phyloP scores from a whole-genome alignment of 331 rosid species.

The Ulmus americana region DNA sequence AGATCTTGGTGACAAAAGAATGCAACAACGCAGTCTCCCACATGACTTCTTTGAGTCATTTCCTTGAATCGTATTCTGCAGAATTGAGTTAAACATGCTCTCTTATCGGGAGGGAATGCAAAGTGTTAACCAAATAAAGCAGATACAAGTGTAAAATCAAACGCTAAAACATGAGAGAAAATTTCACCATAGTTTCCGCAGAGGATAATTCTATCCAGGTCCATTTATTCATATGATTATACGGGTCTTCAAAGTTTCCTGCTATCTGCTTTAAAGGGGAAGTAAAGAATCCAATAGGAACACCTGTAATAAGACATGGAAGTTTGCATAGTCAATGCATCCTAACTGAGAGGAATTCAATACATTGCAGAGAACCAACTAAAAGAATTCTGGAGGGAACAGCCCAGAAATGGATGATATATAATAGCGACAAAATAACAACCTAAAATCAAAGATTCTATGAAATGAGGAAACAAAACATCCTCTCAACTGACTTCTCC shows the following conservation, averaged over 20 bases:
- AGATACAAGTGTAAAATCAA: constrained; percentile 4
- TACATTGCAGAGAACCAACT: not conserved
- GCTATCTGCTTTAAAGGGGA: constrained; percentile 61
- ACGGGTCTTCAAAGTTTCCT: constrained; percentile 38
- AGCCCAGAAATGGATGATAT: not conserved
- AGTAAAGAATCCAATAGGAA: constrained; percentile 70
- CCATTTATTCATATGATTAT: constrained; percentile 36
- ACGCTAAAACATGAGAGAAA: constrained; percentile 1
- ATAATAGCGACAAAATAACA: not conserved
- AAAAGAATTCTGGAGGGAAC: not conserved
- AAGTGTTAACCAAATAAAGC: not conserved
- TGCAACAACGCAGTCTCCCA: constrained; percentile 56
- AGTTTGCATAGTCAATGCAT: constrained; percentile 6
- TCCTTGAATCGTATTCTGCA: constrained; percentile 39
- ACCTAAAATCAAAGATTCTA: not conserved
- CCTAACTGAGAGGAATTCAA: not conserved
- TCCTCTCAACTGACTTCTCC: too few species aligned
- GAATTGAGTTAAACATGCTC: not conserved
- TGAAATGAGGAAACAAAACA: not conserved
- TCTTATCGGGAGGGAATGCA: constrained; percentile 13
- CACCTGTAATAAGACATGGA: constrained; percentile 44
- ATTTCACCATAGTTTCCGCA: constrained; percentile 38
- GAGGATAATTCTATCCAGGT: constrained; percentile 59
- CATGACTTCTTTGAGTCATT: constrained; percentile 20
- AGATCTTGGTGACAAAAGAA: constrained; percentile 49